phyloP scores from a whole-genome alignment of 768 basidiomycete genomes.

The Candolleomyces aberdarensis region DNA sequence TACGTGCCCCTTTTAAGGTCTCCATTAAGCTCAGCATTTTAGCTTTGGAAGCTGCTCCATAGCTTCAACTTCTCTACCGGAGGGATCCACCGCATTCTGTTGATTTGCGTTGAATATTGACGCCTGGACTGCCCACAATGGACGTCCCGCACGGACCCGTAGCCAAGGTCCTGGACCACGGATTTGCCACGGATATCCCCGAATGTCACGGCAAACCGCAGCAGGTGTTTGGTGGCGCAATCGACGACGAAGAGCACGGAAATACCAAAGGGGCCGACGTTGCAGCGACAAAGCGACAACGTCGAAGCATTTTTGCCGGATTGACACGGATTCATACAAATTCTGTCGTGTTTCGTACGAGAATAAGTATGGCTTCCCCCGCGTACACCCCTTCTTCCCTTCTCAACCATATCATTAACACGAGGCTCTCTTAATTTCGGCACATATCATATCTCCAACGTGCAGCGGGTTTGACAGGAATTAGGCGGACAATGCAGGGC shows the following conservation, averaged over 20 bases:
- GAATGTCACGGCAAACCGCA: not conserved
- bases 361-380: not conserved
- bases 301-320: not conserved
- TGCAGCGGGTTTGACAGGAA: not conserved
- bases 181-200: not conserved
- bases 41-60: no score
- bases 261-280: not conserved
- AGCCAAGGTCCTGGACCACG: not conserved
- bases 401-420: not conserved
- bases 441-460: not conserved
- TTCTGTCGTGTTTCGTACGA: not conserved
- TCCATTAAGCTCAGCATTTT: not conserved
- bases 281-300: not conserved
- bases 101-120: no score
- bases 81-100: no score
- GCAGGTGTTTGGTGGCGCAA: slow-evolving; percentile 9
- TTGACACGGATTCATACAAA: not conserved
- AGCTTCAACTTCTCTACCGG: no score
- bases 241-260: slow-evolving; percentile 13
- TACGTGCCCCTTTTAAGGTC: not conserved
- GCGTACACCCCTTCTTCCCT: not conserved
- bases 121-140: no score
- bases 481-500: not conserved
- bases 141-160: no score
- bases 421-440: not conserved